Conservation (phyloP, 768 basidiomycete genomes). For the Inosperma sp. region DNA sequence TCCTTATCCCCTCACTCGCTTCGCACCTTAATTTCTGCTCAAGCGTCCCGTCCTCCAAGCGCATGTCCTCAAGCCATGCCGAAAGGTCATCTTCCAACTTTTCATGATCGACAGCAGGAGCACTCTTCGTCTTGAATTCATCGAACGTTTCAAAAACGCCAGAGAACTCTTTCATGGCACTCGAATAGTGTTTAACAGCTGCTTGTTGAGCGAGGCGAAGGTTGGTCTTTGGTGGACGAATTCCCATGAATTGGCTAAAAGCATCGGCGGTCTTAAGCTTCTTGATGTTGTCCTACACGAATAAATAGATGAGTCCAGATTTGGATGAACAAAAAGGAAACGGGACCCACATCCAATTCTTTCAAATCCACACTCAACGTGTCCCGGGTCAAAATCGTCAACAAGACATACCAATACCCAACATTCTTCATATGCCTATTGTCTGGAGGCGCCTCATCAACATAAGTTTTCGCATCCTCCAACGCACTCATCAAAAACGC, state of each 20-base stretch:
- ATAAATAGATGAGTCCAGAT: not conserved
- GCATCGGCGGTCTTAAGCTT: conserved; percentile 52
- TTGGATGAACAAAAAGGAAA: not conserved
- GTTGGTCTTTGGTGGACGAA: conserved; percentile 45
- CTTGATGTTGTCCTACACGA: conserved; percentile 29
- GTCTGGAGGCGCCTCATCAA: conserved; percentile 56
- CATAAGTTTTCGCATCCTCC: conserved; percentile 55
- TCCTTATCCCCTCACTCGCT: conserved; percentile 36
- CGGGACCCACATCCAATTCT: conserved; percentile 44
- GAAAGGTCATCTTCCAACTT: conserved; percentile 54
- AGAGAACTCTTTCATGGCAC: conserved; percentile 45
- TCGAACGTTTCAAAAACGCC: conserved; percentile 36
- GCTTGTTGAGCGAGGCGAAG: conserved; percentile 49
- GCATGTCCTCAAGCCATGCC: conserved; percentile 51
- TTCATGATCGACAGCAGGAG: conserved; percentile 27
- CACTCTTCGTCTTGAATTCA: conserved; percentile 23
- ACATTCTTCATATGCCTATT: conserved; percentile 56
- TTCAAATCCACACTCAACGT: conserved; percentile 45
- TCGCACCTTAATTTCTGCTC: conserved; percentile 17
- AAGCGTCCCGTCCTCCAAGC: conserved; percentile 33
- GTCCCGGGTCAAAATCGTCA: conserved; percentile 49
- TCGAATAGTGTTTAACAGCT: conserved; percentile 43
- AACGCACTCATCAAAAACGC: conserved; percentile 56
- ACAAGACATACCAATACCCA: conserved; percentile 53
- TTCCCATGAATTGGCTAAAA: conserved; percentile 43